Conservation (phyloP, 768 basidiomycete species). For the Trametes elegans region DNA sequence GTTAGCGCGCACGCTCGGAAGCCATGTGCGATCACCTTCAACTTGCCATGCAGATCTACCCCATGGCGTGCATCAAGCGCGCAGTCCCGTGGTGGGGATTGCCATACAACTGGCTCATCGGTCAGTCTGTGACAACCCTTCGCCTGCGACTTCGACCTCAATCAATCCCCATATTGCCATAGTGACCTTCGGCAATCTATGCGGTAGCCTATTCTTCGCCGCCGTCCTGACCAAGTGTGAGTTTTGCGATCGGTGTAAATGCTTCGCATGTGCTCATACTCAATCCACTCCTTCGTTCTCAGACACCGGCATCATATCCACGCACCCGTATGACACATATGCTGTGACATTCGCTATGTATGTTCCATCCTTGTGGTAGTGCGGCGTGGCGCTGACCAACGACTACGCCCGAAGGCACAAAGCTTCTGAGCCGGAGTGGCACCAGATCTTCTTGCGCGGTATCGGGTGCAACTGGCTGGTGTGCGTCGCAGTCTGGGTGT, state of each 20-base stretch:
- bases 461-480: slow-evolving; percentile 81
- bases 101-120: slow-evolving; percentile 66
- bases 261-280: neutral
- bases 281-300: slow-evolving; percentile 1
- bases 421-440: slow-evolving; percentile 63
- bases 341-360: slow-evolving; percentile 58
- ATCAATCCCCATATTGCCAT: neutral
- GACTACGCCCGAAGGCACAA: slow-evolving; percentile 47
- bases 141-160: neutral
- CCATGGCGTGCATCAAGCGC: slow-evolving; percentile 63
- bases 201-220: slow-evolving; percentile 68
- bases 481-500: slow-evolving; percentile 68
- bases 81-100: slow-evolving; percentile 71
- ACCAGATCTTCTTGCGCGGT: slow-evolving; percentile 70
- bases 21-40: neutral
- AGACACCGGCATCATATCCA: slow-evolving; percentile 62
- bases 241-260: slow-evolving; percentile 19
- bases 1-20: slow-evolving; percentile 30
- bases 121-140: slow-evolving; percentile 32
- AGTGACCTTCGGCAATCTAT: slow-evolving; percentile 71
- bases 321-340: slow-evolving; percentile 54
- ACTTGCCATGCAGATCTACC: slow-evolving; percentile 47
- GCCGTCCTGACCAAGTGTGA: slow-evolving; percentile 64
- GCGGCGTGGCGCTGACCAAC: neutral
- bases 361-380: slow-evolving; percentile 21